A percentile compares a stretch with the other conserved stretches of the same genome.
Evolutionary conservation across 1,139 yeast genomes (phyloP).

Genomic region (Nakaseomyces bracarensis): DNA sequence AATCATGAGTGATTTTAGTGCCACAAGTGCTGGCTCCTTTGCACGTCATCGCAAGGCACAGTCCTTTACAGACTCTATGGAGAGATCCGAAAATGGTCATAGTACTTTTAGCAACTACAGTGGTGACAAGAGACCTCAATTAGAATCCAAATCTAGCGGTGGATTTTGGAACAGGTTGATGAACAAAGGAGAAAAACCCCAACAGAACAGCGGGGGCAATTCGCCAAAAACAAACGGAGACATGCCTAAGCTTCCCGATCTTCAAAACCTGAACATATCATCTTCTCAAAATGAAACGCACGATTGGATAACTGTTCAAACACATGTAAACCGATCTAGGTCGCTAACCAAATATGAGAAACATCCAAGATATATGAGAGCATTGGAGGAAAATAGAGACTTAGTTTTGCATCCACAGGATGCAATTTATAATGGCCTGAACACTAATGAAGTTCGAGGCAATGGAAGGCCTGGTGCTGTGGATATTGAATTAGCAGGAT

Average conservation of each 20-base stretch:
- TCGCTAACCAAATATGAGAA: constrained; percentile 65
- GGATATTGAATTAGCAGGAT: constrained; percentile 30
- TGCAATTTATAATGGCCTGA: constrained; percentile 45
- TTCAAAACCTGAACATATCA: constrained; percentile 20
- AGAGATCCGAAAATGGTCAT: constrained; percentile 19
- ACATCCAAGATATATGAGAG: constrained; percentile 58
- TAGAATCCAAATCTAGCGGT: constrained; percentile 13
- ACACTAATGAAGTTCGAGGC: constrained; percentile 36
- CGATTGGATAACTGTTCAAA: constrained; percentile 44
- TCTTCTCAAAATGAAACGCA: constrained; percentile 24
- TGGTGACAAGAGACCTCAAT: not conserved
- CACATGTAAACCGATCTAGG: constrained; percentile 67
- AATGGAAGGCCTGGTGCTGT: constrained; percentile 30
- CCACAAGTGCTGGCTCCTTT: constrained; percentile 83
- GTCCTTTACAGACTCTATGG: constrained; percentile 30
- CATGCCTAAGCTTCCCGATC: constrained; percentile 28
- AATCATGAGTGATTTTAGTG: constrained; percentile 58
- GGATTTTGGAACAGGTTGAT: constrained; percentile 24
- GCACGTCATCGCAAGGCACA: constrained; percentile 59
- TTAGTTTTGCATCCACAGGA: constrained; percentile 65
- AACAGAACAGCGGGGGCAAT: constrained; percentile 20
- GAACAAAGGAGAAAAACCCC: constrained; percentile 13
- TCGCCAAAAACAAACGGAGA: constrained; percentile 10
- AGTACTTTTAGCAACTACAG: constrained; percentile 3
- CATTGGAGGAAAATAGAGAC: constrained; percentile 57